These are phyloP conservation scores for Phialophora tarda DNA, from an alignment of 2,329 filamentous ascomycete genomes.

Conservation along the genomic window DNA sequence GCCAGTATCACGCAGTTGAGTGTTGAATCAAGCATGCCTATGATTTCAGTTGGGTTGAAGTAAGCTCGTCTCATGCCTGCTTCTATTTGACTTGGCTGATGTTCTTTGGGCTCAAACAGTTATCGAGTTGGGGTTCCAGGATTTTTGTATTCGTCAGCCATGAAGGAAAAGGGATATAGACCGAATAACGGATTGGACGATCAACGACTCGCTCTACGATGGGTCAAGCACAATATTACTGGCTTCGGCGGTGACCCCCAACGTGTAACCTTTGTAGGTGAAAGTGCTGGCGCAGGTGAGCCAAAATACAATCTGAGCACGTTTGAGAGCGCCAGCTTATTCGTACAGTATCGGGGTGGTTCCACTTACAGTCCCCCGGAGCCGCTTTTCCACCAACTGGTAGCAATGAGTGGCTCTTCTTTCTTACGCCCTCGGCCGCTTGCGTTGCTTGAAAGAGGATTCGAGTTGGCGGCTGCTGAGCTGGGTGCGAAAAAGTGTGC, in stretches of 20 bases:
- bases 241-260: slow-evolving; percentile 2
- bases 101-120: too few relatives aligned
- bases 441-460: too few relatives aligned
- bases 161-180: not conserved
- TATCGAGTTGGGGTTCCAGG: slow-evolving; percentile 1
- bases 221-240: not conserved
- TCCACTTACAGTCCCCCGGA: too few relatives aligned
- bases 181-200: not conserved
- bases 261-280: not conserved
- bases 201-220: not conserved
- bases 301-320: too few relatives aligned
- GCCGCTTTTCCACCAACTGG: too few relatives aligned
- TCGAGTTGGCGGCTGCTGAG: too few relatives aligned
- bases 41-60: not conserved
- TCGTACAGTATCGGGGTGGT: too few relatives aligned
- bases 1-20: not conserved
- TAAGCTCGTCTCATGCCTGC: not conserved
- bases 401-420: too few relatives aligned
- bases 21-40: not conserved
- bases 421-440: too few relatives aligned
- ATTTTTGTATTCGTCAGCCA: not conserved
- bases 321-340: too few relatives aligned
- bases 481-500: too few relatives aligned
- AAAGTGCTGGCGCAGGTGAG: not conserved
- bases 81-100: not conserved